Evolutionary conservation across 768 basidiomycete genomes (phyloP).

Genomic region (Hortiboletus flavorubellus): DNA sequence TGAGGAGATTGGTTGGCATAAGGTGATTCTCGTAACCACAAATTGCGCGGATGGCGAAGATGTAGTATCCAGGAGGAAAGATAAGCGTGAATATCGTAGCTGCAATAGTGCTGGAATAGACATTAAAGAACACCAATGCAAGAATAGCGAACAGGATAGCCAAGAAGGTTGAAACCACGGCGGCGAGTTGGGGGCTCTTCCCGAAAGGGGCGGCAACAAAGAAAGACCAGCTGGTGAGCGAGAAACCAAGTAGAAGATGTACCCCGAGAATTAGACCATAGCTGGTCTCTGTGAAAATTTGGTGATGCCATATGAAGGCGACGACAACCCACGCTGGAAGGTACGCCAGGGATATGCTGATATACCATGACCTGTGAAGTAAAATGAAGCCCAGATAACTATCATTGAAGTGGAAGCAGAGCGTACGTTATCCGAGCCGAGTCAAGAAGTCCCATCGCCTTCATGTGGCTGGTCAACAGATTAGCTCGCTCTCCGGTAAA

Average conservation of each 20-base stretch:
- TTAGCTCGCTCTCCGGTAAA: slow-evolving; percentile 64
- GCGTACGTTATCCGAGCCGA: slow-evolving; percentile 60
- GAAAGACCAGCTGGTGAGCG: slow-evolving; percentile 69
- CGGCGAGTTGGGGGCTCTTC: slow-evolving; percentile 69
- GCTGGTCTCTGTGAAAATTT: slow-evolving; percentile 62
- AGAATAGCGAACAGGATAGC: slow-evolving; percentile 65
- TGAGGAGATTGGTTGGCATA: slow-evolving; percentile 49
- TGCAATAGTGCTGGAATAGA: slow-evolving; percentile 37
- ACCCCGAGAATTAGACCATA: slow-evolving; percentile 57
- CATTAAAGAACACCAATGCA: slow-evolving; percentile 49
- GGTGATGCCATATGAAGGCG: slow-evolving; percentile 59
- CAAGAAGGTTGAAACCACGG: slow-evolving; percentile 62
- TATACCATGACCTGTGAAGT: slow-evolving; percentile 53
- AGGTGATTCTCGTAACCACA: slow-evolving; percentile 64
- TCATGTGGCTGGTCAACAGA: slow-evolving; percentile 66
- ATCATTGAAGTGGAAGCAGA: not conserved
- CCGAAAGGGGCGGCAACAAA: slow-evolving; percentile 68
- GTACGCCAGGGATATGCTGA: slow-evolving; percentile 62
- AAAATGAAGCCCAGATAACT: not conserved
- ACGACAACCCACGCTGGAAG: slow-evolving; percentile 77
- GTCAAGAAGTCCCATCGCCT: slow-evolving; percentile 76
- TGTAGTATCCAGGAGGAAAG: slow-evolving; percentile 75
- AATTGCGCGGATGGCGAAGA: slow-evolving; percentile 66
- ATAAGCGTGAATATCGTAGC: slow-evolving; percentile 64
- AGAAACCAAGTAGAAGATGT: slow-evolving; percentile 65